Evolutionary conservation across 306 rosid species (phyloP), one percentile per base, ranked within the genome.

Genomic region (Cucumis cinereus): DNA sequence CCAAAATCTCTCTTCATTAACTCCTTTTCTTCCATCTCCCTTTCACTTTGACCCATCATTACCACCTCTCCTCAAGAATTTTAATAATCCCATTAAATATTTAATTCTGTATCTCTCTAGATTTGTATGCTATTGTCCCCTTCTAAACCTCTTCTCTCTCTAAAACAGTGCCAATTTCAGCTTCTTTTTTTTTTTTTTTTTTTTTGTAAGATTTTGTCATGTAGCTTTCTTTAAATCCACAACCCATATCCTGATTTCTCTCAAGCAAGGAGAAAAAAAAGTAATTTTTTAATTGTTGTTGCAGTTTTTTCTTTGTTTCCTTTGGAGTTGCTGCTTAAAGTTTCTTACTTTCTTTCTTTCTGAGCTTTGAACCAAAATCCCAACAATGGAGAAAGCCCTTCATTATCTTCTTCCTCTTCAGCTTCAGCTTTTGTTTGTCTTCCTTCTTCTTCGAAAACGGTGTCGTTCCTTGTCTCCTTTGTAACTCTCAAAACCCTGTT

Each of bases 321-420:
- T 38, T 69, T 62, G 70, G 45, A 59, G 79, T 72, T 57, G 81
- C 72, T 74, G 40, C 11, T 13, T 63, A 80, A 70, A 35, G 47
- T 53, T 63, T 81, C 88, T 87, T 90, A 79, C 88, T 69, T 79
- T 81, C 81, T 88, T 80, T 79, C 82, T 79, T 36, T 59, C 67
- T 49, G 35, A 41, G 57, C 47, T 74, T 36, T 57, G 83, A 43
- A 73, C 64, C 13, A 69, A 74, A 38, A 68, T 20, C 75, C 79
- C 78, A 36, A 78, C 28, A 87, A 91, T 91, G 93, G 93, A 84
- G 90, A 87, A 84, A 75, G 85, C 83, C 84, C 85, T 85, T 68
- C 93, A 83, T 84, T 97, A 82, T 78, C 93, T 91, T 83, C 96
- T 83, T 87, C 74, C 73, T 24, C 91, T 86, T 12, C 84, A 62